A percentile compares a stretch with the other conserved stretches of the same genome.
Conservation (phyloP, 371 early-diverging fungal genomes). For the Dipsacomyces acuminosporus region DNA sequence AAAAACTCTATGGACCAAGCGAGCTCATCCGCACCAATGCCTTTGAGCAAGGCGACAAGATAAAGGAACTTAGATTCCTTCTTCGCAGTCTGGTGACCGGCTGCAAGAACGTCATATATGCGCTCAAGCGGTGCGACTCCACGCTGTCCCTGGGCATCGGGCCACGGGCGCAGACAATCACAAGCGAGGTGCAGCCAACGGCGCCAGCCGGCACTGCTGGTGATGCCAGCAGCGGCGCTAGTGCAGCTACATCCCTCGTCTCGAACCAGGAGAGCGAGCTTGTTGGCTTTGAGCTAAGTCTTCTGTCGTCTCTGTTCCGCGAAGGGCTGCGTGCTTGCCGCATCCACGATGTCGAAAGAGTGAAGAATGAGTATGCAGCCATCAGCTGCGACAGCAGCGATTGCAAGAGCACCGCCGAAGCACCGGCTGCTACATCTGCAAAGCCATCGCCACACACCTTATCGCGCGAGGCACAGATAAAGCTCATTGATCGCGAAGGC, state of each 20-base stretch:
- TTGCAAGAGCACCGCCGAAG: constrained; percentile 25
- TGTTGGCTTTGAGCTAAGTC: constrained; percentile 51
- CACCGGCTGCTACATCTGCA: constrained; percentile 1
- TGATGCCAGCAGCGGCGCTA: no score
- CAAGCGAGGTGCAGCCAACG: not conserved
- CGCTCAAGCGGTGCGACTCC: constrained; percentile 70
- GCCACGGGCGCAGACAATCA: constrained; percentile 3
- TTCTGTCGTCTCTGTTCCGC: constrained; percentile 59
- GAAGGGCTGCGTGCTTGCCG: constrained; percentile 85
- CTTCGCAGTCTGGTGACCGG: constrained; percentile 84
- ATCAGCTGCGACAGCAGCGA: constrained; percentile 29
- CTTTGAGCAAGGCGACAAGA: constrained; percentile 40
- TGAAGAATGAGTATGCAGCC: constrained; percentile 52
- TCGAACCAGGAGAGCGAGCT: constrained; percentile 55
- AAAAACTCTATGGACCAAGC: constrained; percentile 27
- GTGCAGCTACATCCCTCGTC: constrained; percentile 36
- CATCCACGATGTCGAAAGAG: constrained; percentile 59
- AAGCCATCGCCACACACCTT: constrained; percentile 10
- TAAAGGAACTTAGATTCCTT: constrained; percentile 62
- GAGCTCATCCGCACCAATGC: constrained; percentile 44
- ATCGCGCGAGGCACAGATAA: constrained; percentile 42
- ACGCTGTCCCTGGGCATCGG: constrained; percentile 50
- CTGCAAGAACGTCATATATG: constrained; percentile 73
- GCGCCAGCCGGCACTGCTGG: constrained; percentile 13
- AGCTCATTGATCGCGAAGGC: constrained; percentile 41